Evolutionary conservation across 495 filamentous ascomycete genomes (phyloP).

Genomic region (Daldinia grandis): DNA sequence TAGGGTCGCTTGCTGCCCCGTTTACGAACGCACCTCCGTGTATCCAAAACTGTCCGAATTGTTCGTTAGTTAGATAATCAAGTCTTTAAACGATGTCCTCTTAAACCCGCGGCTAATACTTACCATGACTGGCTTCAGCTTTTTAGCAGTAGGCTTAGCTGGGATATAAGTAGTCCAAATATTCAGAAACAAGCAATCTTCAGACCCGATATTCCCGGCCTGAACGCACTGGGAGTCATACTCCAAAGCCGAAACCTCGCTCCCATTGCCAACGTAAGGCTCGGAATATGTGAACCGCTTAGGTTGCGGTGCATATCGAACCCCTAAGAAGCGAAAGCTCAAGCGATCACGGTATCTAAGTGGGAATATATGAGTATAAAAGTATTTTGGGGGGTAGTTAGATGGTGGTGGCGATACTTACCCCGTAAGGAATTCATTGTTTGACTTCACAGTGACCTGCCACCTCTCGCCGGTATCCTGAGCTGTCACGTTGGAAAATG

Average conservation of each 20-base stretch:
- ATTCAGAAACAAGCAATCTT: constrained; percentile 65
- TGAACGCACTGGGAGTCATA: constrained; percentile 57
- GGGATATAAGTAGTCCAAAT: constrained; percentile 64
- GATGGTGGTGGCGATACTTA: neutral
- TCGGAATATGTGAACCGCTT: constrained; percentile 53
- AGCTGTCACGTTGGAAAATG: neutral
- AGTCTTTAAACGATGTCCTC: neutral
- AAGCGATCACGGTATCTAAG: constrained; percentile 59
- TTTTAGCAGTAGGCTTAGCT: constrained; percentile 35
- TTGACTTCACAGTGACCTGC: neutral
- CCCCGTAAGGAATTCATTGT: neutral
- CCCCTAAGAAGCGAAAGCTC: constrained; percentile 60
- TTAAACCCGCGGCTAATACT: neutral
- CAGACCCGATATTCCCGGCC: constrained; percentile 44
- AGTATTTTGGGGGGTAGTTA: neutral
- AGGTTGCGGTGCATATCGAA: constrained; percentile 53
- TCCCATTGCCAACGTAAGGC: constrained; percentile 46
- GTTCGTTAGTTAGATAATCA: no score
- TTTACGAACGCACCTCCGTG: constrained; percentile 54
- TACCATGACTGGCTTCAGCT: neutral
- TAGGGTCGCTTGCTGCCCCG: constrained; percentile 53
- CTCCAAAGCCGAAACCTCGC: constrained; percentile 47
- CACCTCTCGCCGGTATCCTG: neutral
- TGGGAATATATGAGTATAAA: neutral
- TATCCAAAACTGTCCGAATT: constrained; percentile 55